phyloP scores from a whole-genome alignment of 768 basidiomycete species.

The Termitomyces sp. region DNA sequence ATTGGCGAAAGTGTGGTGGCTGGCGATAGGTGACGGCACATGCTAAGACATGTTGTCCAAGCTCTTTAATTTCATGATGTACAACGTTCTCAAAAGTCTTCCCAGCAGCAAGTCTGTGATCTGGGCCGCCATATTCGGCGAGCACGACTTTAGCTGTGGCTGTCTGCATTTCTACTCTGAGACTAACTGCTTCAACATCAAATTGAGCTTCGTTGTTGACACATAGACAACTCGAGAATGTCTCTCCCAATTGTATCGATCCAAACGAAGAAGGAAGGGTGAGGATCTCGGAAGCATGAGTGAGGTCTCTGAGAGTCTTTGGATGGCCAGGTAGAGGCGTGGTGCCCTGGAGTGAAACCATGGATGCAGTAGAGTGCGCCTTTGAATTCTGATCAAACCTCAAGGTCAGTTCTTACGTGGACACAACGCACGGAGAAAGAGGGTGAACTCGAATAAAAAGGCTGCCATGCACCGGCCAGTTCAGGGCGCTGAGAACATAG shows the following conservation, averaged over 20 bases:
- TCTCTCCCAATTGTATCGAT: conserved; percentile 83
- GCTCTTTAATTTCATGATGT: conserved; percentile 88
- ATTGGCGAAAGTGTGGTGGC: conserved; percentile 47
- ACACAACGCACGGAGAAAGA: conserved; percentile 58
- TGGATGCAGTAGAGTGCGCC: conserved; percentile 71
- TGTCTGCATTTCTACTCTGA: conserved; percentile 87
- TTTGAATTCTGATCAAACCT: conserved; percentile 14
- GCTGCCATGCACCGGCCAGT: conserved; percentile 74
- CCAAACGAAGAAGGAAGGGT: conserved; percentile 83
- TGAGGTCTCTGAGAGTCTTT: conserved; percentile 79
- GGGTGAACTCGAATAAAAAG: conserved; percentile 80
- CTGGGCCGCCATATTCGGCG: conserved; percentile 56
- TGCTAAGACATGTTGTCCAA: conserved; percentile 85
- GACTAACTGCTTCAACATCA: conserved; percentile 54
- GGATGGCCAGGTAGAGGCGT: conserved; percentile 69
- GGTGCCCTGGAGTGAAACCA: conserved; percentile 71
- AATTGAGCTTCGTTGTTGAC: conserved; percentile 73
- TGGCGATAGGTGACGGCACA: conserved; percentile 83
- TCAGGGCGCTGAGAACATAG: conserved; percentile 53
- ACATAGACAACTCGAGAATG: conserved; percentile 76
- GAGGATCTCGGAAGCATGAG: conserved; percentile 72
- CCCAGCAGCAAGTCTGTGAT: conserved; percentile 41
- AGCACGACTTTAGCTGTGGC: conserved; percentile 56
- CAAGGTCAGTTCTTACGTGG: neutral
- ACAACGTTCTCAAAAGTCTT: conserved; percentile 65